Evolutionary conservation across 83 land plant genomes (phyloP), one percentile per base, ranked within the genome.

Genomic region (Diphasiastrum complanatum): DNA sequence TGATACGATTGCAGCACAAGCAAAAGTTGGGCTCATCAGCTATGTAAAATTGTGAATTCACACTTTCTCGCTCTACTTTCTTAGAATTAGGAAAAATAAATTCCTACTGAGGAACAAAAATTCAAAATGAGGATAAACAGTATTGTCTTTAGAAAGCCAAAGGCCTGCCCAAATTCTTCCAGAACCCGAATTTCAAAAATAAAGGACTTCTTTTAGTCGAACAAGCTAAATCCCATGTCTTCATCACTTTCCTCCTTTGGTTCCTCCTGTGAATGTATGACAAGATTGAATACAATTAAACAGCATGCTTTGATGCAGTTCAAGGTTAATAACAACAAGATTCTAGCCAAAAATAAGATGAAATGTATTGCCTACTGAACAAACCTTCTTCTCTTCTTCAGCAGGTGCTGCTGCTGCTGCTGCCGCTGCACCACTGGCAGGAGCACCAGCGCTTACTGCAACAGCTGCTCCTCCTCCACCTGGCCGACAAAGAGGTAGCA

Each of bases 231-330:
- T 10, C 85, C 85, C 85, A 82, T 82, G 25, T 82, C 85, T 2
- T 82, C 85, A 53, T 82, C 85, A 45, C 83, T 82, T 67, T 82
- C 85, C 61, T 82, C 85, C 63, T 82, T 79, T 3, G 83, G 72
- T 49, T 82, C 85, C 75, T 82, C 83, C 73, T 79, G 83, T 38
- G 14, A 38, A 8, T n/a, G n/a, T n/a, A n/a, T n/a, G n/a, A n/a
- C n/a, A n/a, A n/a, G n/a, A n/a, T n/a, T n/a, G n/a, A 26, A 35
- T 3, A 8, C 1, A 54, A 66, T 4, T 24, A 46, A 14, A 41
- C 0, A 56, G 28, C 19, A 0, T 40, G 8, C 8, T 2, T 14
- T 20, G 20, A 8, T 11, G 8, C 52, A 49, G 8, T 49, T 20
- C 52, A 5, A 8, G 8, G 5, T 49, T 14, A 14, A 11, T 49